Percentiles rank a stretch among this genome's conserved stretches.
These are phyloP conservation scores for Trypanosoma lewisi DNA, from an alignment of 208 protist genomes.

Conservation along the genomic window DNA sequence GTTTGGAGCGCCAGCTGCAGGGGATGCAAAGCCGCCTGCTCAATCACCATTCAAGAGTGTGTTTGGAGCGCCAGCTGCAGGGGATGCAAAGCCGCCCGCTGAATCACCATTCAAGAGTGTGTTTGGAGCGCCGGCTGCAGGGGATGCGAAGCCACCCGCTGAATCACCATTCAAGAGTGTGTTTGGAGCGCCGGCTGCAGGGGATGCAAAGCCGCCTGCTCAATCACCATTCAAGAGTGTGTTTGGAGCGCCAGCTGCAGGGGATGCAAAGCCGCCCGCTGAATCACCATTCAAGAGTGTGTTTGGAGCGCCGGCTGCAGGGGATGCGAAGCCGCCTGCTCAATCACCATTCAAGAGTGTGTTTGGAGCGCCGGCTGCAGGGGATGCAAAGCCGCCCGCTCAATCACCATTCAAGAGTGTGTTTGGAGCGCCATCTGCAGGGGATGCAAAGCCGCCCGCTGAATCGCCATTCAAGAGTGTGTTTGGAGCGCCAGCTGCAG, in stretches of 20 bases:
- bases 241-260: not conserved
- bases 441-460: not conserved
- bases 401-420: not conserved
- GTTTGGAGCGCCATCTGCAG: not conserved
- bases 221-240: constrained; percentile 9
- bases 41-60: too few relatives aligned
- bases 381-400: not conserved
- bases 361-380: not conserved
- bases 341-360: not conserved
- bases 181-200: not conserved
- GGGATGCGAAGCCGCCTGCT: constrained; percentile 6
- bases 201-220: constrained; percentile 7
- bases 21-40: too few relatives aligned
- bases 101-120: constrained; percentile 2
- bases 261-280: not conserved
- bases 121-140: not conserved
- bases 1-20: too few relatives aligned
- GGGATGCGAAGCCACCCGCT: not conserved
- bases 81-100: not conserved
- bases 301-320: not conserved
- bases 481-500: not conserved
- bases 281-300: not conserved
- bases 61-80: too few relatives aligned
- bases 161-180: not conserved
- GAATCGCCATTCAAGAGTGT: not conserved